These are phyloP conservation scores for Colletotrichum tamarilloi DNA, from an alignment of 2,329 filamentous ascomycete species.

Conservation along the genomic window DNA sequence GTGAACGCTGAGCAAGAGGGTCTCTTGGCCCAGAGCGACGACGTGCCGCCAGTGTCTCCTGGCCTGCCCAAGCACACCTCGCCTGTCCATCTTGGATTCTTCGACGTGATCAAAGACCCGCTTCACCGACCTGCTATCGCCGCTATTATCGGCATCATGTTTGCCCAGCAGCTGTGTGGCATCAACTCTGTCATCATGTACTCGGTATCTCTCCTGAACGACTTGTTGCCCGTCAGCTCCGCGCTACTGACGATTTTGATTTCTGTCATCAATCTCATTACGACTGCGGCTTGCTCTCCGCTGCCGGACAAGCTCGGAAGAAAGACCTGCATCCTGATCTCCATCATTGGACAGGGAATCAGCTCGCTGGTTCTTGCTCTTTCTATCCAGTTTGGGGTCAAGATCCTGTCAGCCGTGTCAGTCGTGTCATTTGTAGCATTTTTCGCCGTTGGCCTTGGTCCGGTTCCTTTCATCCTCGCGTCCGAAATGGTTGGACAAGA, in stretches of 20 bases:
- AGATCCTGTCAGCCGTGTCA: conserved; percentile 81
- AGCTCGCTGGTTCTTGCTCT: conserved; percentile 82
- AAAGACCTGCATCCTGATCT: conserved; percentile 85
- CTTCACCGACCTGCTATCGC: conserved; percentile 79
- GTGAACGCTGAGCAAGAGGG: conserved; percentile 74
- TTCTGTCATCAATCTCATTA: conserved; percentile 85
- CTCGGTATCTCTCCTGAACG: conserved; percentile 87
- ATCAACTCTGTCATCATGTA: conserved; percentile 99
- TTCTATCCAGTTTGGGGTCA: conserved; percentile 79
- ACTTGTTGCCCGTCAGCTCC: conserved; percentile 83
- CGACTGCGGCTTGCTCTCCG: conserved; percentile 84
- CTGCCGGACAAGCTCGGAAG: conserved; percentile 89
- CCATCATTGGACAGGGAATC: conserved; percentile 84
- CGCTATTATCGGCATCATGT: conserved; percentile 90
- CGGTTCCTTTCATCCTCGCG: conserved; percentile 93
- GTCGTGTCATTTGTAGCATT: conserved; percentile 89
- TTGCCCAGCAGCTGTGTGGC: conserved; percentile 90
- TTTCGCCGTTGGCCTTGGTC: conserved; percentile 91
- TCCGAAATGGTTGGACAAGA: conserved; percentile 91
- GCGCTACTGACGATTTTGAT: conserved; percentile 88
- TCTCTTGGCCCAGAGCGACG: conserved; percentile 61
- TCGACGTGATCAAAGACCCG: conserved; percentile 74
- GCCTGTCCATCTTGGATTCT: conserved; percentile 64
- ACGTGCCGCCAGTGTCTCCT: conserved; percentile 39
- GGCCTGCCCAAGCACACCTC: conserved; percentile 37